Base-by-base conservation (phyloP, 208 protist species). In the Trypanosomatidae sp. region DNA sequence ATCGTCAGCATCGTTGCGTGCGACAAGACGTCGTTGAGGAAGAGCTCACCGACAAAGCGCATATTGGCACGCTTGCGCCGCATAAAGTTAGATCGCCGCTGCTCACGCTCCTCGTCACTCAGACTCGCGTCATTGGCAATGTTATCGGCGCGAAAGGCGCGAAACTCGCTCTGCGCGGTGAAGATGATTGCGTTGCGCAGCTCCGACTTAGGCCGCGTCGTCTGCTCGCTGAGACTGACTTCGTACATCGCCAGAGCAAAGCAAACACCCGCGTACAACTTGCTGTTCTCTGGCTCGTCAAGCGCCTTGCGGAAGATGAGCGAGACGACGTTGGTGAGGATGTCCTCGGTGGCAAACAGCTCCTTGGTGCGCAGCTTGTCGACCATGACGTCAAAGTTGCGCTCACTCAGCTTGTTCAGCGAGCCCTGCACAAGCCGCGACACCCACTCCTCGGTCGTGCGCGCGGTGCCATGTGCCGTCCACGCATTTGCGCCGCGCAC, bases 61-160 rank as follows among this genome's bases (percentile, higher is more conserved):
- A 93, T 89, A 56, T 93, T 93, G 3, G 84, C 76, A 10, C 71
- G 58, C 51, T 93, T 84, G 21, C 84, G 79, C 1, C 77, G 72
- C 73, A 89, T 81, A 43, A 76, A 69, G 46, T 65, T 64, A n/a
- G 72, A 43, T 4, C 71, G 65, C 18, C 50, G 46, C 26, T 60
- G 37, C 56, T 93, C 79, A 15, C 59, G 45, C 50, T 84, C 67
- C 56, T 93, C 84, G 37, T 75, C 70, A 5, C 43, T 43, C 25
- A 74, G 58, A n/a, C 43, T 54, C n/a, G 39, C 37, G 26, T 56
- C 57, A 2, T 64, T 43, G 33, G 56, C 21, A 6, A 54, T 49
- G 20, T 40, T 50, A 21, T 24, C 22, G 33, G 35, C 33, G 3
- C 27, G 28, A 27, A 62, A 47, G 22, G 56, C 66, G 20, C 64